Evolutionary conservation across 495 filamentous ascomycete genomes (phyloP).

Genomic region (Neurospora sp.): DNA sequence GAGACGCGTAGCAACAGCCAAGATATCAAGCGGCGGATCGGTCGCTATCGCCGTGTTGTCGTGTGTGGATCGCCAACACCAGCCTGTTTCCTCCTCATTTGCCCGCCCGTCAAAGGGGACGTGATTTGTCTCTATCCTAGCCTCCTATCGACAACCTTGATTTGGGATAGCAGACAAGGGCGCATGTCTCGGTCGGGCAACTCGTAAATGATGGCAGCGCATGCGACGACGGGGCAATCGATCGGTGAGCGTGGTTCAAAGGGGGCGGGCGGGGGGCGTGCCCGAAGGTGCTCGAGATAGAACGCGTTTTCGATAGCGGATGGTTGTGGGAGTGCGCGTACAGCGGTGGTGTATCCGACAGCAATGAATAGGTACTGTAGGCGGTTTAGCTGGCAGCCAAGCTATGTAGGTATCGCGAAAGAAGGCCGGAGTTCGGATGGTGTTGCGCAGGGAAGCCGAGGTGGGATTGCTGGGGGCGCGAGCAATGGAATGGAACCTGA

Average conservation of each 20-base stretch:
- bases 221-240: slow-evolving; percentile 3
- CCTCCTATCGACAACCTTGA: slow-evolving; percentile 22
- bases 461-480: slow-evolving; percentile 21
- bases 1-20: background rate
- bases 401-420: background rate
- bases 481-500: slow-evolving; percentile 13
- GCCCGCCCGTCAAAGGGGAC: background rate
- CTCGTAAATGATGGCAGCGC: slow-evolving; percentile 7
- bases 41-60: background rate
- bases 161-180: slow-evolving; percentile 15
- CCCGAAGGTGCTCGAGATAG: background rate
- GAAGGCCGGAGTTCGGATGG: slow-evolving; percentile 1
- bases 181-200: slow-evolving; percentile 21
- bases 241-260: background rate
- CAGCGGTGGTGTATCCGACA: background rate
- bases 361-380: too few relatives aligned
- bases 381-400: background rate
- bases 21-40: background rate
- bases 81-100: background rate
- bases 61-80: background rate
- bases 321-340: background rate
- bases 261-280: background rate
- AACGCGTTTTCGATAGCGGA: background rate
- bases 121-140: slow-evolving; percentile 12
- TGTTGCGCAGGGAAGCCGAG: slow-evolving; percentile 18